Conservation (phyloP, 306 rosid genomes). For the Citrullus colocynthis region DNA sequence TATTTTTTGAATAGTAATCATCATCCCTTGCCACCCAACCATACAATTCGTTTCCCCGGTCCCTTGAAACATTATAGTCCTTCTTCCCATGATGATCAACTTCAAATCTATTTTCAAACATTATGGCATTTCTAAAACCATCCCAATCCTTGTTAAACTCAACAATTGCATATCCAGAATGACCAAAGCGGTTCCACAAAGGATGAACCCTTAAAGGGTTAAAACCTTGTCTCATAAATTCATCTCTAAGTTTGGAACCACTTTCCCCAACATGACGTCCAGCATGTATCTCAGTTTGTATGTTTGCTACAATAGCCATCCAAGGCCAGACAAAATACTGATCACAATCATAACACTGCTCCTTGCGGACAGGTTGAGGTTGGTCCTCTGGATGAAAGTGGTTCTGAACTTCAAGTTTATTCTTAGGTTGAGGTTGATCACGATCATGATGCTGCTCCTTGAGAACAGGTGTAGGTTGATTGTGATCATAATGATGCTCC, state of each 20-base stretch:
- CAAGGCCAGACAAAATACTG: conserved; percentile 51
- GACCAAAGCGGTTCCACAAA: conserved; percentile 52
- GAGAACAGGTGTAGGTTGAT: too few species aligned
- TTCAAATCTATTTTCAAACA: conserved; percentile 51
- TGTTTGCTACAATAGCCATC: conserved; percentile 60
- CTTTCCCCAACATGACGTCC: conserved; percentile 50
- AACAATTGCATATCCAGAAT: conserved; percentile 53
- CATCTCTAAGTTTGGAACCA: conserved; percentile 49
- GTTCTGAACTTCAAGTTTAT: background rate
- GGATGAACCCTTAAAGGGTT: conserved; percentile 55
- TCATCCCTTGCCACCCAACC: conserved; percentile 62
- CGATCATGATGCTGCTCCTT: background rate
- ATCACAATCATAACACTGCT: background rate
- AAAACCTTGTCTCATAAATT: conserved; percentile 42
- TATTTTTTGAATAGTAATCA: conserved; percentile 14
- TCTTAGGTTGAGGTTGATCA: background rate
- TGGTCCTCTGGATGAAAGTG: background rate
- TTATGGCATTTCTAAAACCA: conserved; percentile 56
- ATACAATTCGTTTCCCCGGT: conserved; percentile 27
- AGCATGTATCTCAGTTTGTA: conserved; percentile 27
- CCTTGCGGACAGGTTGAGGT: background rate
- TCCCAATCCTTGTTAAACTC: conserved; percentile 54
- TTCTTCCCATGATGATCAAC: conserved; percentile 34
- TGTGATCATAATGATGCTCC: too few species aligned
- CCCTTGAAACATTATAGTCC: conserved; percentile 18